These are phyloP conservation scores for Ophiognomonia clavigignenti-juglandacearum DNA, from an alignment of 2,329 filamentous ascomycete species.

Conservation along the genomic window DNA sequence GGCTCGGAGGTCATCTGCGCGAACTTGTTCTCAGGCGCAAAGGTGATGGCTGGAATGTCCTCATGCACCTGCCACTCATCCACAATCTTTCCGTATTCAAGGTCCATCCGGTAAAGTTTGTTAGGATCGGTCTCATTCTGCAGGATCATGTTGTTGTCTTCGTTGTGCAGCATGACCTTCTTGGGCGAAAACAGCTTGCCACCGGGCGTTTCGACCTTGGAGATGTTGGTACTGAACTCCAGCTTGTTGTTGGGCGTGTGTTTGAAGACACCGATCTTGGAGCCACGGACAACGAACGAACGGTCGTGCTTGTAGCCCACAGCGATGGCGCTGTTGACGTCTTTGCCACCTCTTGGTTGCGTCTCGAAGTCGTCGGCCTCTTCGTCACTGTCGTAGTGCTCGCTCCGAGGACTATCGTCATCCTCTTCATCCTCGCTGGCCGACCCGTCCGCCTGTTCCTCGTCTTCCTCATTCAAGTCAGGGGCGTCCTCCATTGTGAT, in stretches of 20 bases:
- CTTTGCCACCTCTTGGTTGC: slow-evolving; percentile 55
- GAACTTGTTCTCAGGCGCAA: slow-evolving; percentile 96
- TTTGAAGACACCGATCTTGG: slow-evolving; percentile 98
- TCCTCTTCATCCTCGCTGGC: slow-evolving; percentile 42
- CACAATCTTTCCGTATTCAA: slow-evolving; percentile 95
- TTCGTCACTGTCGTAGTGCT: slow-evolving; percentile 54
- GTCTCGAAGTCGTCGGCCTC: slow-evolving; percentile 78
- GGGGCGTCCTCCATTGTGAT: slow-evolving; percentile 80
- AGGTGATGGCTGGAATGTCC: slow-evolving; percentile 86
- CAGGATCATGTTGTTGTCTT: slow-evolving; percentile 84
- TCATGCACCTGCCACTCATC: slow-evolving; percentile 99
- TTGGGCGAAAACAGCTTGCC: slow-evolving; percentile 88
- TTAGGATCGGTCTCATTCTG: slow-evolving; percentile 82
- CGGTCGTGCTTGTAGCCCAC: slow-evolving; percentile 97
- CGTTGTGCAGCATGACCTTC: slow-evolving; percentile 93
- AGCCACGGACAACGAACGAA: slow-evolving; percentile 93
- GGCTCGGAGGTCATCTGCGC: slow-evolving; percentile 94
- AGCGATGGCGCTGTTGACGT: slow-evolving; percentile 88
- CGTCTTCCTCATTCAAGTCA: slow-evolving; percentile 35
- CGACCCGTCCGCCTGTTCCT: slow-evolving; percentile 38
- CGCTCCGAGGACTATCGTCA: slow-evolving; percentile 50
- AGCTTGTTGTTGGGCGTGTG: slow-evolving; percentile 89
- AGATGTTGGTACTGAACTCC: slow-evolving; percentile 96
- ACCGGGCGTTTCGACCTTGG: slow-evolving; percentile 83
- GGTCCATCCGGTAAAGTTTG: slow-evolving; percentile 92